Conservation (phyloP, 371 early-diverging fungal species). For the Mortierella sp. region DNA sequence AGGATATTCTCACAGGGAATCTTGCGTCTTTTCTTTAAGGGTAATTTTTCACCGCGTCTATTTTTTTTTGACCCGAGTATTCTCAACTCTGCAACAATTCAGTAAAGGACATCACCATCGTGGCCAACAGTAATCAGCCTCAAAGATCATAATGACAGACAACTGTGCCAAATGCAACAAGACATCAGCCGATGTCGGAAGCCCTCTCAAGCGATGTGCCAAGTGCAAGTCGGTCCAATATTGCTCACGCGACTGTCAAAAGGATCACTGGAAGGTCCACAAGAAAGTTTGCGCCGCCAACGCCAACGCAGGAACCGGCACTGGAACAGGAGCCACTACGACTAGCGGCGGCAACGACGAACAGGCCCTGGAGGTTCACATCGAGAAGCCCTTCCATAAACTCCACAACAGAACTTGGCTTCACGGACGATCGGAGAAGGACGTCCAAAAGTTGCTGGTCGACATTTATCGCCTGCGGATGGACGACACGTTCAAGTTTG, state of each 20-base stretch:
- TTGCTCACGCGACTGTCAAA: slow-evolving; percentile 39
- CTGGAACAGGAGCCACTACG: neutral
- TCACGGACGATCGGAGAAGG: neutral
- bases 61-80: no score
- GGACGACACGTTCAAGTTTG: slow-evolving; percentile 12
- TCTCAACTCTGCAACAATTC: neutral
- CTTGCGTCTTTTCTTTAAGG: no score
- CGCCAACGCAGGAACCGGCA: neutral
- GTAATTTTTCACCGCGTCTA: no score
- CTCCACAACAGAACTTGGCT: slow-evolving; percentile 19
- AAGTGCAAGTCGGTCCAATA: slow-evolving; percentile 20
- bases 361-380: neutral
- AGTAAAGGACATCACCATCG: no score
- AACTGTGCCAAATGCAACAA: slow-evolving; percentile 16
- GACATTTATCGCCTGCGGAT: slow-evolving; percentile 18
- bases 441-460: slow-evolving; percentile 17
- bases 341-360: neutral
- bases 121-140: neutral
- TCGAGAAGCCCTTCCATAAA: slow-evolving; percentile 16
- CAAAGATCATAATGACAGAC: neutral
- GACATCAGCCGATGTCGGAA: neutral
- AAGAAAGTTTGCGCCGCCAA: slow-evolving; percentile 19
- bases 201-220: slow-evolving; percentile 24
- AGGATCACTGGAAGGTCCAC: slow-evolving; percentile 29
- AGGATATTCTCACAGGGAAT: no score